These are phyloP conservation scores for Gaultheria prostrata DNA, from an alignment of 148 eudicot species.

Conservation along the genomic window DNA sequence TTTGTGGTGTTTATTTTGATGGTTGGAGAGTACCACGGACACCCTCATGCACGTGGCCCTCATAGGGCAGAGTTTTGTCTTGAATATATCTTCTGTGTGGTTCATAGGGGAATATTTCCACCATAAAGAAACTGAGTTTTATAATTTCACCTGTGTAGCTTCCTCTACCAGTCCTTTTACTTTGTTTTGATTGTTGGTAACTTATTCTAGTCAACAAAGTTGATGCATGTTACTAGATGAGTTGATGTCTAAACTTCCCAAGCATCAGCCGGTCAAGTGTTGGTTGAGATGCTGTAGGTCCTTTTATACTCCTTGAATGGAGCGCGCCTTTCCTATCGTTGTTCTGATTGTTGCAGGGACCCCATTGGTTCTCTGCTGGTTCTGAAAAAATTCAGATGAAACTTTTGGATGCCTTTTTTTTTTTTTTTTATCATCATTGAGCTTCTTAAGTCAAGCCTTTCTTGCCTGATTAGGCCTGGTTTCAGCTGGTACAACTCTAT, in stretches of 20 bases:
- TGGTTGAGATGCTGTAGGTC: background rate
- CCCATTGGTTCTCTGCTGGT: background rate
- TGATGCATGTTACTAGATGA: background rate
- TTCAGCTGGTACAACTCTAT: conserved; percentile 19
- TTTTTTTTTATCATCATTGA: background rate
- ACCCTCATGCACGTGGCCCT: background rate
- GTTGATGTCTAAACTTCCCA: background rate
- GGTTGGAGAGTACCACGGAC: background rate
- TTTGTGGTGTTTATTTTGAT: background rate
- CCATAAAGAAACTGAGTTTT: background rate
- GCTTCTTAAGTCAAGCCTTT: background rate
- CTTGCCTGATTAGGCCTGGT: background rate
- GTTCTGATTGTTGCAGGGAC: background rate
- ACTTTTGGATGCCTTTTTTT: background rate
- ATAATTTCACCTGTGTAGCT: background rate
- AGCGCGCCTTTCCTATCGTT: background rate
- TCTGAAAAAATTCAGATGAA: background rate
- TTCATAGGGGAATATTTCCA: background rate
- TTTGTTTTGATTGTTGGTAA: background rate
- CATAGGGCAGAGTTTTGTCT: background rate
- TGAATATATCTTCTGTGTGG: background rate
- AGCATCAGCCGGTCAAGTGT: background rate
- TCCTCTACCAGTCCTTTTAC: background rate
- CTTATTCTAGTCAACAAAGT: background rate
- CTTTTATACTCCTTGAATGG: background rate